Evolutionary conservation across 1,284 basidiomycete genomes (phyloP), one percentile per base, ranked within the genome.

Genomic region (Anthracocystis panici-leucophaei): DNA sequence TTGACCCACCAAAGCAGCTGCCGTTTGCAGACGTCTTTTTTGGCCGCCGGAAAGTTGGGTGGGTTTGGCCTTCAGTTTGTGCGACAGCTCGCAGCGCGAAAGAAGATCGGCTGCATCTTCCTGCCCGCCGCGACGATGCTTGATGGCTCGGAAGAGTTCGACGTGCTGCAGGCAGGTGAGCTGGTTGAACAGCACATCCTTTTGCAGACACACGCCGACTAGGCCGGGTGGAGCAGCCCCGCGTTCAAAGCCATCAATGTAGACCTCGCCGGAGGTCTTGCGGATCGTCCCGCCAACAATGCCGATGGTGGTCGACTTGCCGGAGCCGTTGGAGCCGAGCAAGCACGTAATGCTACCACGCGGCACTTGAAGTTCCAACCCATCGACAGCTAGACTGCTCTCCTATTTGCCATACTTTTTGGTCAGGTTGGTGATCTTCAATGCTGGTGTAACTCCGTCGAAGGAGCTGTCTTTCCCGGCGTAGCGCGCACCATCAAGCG

Each of bases 171-270:
- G 87, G 79, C 91, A 92, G 1, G 90, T 89, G 25, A 93, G 87
- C 67, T 93, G 91, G 1, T 91, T 89, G 85, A 92, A 92, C 1
- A 93, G 87, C 2, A 93, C 92, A 75, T 93, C 92, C 86, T 92
- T 92, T 85, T 93, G 92, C 0, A 91, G 91, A 0, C 93, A 92
- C 59, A 93, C 90, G 8, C 92, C 92, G 18, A 93, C 85, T 0
- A 88, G 88, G 3, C 91, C 91, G 0, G 89, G 88, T 2, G 89
- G 87, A 11, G 58, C 50, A 64, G 69, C 52, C 67, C 73, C 56
- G 3, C 71, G 61, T 63, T 85, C 82, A 14, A 70, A 62, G 7
- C 79, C 90, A 78, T 92, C 93, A 0, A 87, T 86, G 18, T 93
- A 87, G 5, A 87, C 85, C 20, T 92, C 92, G 18, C 88, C 86